phyloP scores from a whole-genome alignment of 2,329 filamentous ascomycete species.

The Daldinia sp. region DNA sequence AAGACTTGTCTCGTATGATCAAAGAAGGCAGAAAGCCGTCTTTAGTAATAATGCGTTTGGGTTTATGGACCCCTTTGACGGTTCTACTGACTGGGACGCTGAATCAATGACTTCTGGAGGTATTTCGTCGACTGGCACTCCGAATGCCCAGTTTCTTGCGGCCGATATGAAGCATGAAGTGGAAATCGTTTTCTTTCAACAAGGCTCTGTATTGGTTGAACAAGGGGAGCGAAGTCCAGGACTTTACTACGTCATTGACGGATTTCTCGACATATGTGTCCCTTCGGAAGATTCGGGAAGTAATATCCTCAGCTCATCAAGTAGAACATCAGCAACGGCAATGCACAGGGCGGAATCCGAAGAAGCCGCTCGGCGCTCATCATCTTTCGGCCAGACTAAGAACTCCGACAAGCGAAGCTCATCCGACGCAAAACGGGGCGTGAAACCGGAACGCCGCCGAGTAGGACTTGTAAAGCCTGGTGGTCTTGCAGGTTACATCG shows the following conservation, averaged over 20 bases:
- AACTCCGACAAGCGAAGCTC: conserved; percentile 53
- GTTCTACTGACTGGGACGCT: conserved; percentile 79
- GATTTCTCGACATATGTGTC: conserved; percentile 94
- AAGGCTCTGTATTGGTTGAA: conserved; percentile 92
- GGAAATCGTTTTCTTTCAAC: conserved; percentile 96
- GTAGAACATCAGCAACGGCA: conserved; percentile 47
- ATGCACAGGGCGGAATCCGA: conserved; percentile 48
- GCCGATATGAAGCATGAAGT: conserved; percentile 90
- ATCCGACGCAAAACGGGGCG: conserved; percentile 41
- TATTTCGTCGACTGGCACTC: conserved; percentile 65
- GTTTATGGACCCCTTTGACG: conserved; percentile 85
- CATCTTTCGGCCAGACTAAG: conserved; percentile 36
- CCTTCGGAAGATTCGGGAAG: conserved; percentile 66
- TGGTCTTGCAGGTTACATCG: conserved; percentile 91
- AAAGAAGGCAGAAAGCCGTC: conserved; percentile 78
- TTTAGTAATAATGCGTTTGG: conserved; percentile 88
- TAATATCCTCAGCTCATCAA: conserved; percentile 52
- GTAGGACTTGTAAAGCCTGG: conserved; percentile 94
- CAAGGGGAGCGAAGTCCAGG: conserved; percentile 97
- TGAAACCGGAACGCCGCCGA: conserved; percentile 65
- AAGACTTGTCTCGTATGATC: conserved; percentile 82
- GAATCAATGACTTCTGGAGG: conserved; percentile 83
- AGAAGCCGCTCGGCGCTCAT: conserved; percentile 29
- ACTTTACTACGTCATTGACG: conserved; percentile 96
- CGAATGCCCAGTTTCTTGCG: conserved; percentile 71